Evolutionary conservation across 75 land plant genomes (phyloP).

Genomic region (Ceratopteris richardii): DNA sequence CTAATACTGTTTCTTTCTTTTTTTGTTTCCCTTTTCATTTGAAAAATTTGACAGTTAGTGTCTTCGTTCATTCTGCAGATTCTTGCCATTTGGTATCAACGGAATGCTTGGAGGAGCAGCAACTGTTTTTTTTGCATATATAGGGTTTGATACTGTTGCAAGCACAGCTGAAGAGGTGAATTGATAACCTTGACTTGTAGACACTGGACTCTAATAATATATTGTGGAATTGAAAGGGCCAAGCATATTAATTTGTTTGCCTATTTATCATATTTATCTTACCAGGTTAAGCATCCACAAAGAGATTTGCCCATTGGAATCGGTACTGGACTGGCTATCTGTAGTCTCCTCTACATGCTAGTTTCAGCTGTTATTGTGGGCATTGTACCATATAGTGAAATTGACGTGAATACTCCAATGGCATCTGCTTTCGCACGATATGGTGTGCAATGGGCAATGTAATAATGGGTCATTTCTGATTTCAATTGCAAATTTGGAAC

Average conservation of each 20-base stretch:
- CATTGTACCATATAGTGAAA: conserved; percentile 69
- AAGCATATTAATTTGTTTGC: neutral
- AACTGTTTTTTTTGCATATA: conserved; percentile 94
- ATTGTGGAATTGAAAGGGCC: neutral
- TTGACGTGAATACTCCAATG: conserved; percentile 97
- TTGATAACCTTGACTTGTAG: too few species aligned
- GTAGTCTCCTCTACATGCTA: conserved; percentile 80
- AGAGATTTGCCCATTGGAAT: conserved; percentile 92
- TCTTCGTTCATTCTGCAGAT: too few species aligned
- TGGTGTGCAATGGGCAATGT: conserved; percentile 97
- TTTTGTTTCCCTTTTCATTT: too few species aligned
- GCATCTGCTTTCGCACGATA: conserved; percentile 78
- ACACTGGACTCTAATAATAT: neutral
- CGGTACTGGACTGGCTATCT: conserved; percentile 59
- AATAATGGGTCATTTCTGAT: conserved; percentile 4
- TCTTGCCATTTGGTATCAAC: conserved; percentile 82
- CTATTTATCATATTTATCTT: neutral
- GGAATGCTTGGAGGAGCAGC: conserved; percentile 98
- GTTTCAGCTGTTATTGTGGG: conserved; percentile 93
- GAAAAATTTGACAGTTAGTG: too few species aligned
- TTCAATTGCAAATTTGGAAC: neutral
- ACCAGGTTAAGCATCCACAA: conserved; percentile 89
- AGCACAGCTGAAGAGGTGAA: conserved; percentile 96
- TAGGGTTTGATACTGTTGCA: conserved; percentile 97
- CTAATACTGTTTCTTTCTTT: too few species aligned